These are phyloP conservation scores for Helicostylum pulchrum DNA, from an alignment of 192 early-diverging fungal genomes.

Conservation along the genomic window DNA sequence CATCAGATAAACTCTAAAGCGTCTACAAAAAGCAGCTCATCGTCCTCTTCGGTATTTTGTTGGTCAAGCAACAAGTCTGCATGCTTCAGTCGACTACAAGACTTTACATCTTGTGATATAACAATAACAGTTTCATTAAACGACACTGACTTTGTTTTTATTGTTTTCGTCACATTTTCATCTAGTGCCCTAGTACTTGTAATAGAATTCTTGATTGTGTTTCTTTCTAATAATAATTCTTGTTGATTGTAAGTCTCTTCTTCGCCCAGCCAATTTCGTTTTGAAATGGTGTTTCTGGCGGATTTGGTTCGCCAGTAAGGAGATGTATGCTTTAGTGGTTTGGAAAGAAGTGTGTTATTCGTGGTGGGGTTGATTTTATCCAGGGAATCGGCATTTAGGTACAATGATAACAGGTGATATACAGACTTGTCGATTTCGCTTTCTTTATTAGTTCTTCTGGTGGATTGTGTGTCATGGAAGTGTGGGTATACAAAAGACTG, in stretches of 20 bases:
- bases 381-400: too few relatives aligned
- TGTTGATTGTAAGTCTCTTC: not conserved
- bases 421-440: not conserved
- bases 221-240: too few relatives aligned
- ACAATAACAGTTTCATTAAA: slow-evolving; percentile 17
- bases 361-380: not conserved
- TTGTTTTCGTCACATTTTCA: not conserved
- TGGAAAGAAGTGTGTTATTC: not conserved
- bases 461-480: slow-evolving; percentile 6
- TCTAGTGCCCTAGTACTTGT: too few relatives aligned
- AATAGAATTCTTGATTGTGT: too few relatives aligned
- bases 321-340: not conserved
- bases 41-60: slow-evolving; percentile 4
- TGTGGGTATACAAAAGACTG: slow-evolving; percentile 13
- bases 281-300: not conserved
- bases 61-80: not conserved
- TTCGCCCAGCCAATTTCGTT: not conserved
- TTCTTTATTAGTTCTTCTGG: slow-evolving; percentile 16
- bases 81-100: not conserved
- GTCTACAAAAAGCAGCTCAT: slow-evolving; percentile 14
- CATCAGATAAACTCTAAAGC: slow-evolving; percentile 9
- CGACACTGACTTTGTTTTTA: slow-evolving; percentile 13
- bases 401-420: slow-evolving; percentile 1
- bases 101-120: not conserved
- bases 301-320: not conserved